Percentiles rank a stretch among this genome's conserved stretches.
Conservation (phyloP, 805 yeast genomes). For the Monosporozyma siamensis region DNA sequence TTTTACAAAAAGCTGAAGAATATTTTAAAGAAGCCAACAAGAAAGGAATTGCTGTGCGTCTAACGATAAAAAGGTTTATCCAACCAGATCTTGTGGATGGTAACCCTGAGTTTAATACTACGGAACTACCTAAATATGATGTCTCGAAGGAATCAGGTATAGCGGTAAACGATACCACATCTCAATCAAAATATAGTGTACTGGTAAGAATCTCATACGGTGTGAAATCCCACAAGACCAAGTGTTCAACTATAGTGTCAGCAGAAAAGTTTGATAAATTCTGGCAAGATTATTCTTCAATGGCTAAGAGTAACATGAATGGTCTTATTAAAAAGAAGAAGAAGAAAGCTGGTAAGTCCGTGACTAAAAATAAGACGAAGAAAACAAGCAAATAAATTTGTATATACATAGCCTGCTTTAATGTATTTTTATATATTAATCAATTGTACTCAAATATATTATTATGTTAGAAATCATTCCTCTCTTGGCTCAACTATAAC, state of each 20-base stretch:
- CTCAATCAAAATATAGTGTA: constrained; percentile 42
- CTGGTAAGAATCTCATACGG: constrained; percentile 48
- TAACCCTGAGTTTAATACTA: constrained; percentile 43
- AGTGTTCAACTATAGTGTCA: constrained; percentile 64
- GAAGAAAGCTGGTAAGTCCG: constrained; percentile 37
- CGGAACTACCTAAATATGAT: constrained; percentile 30
- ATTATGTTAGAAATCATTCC: too few relatives aligned
- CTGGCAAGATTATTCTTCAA: constrained; percentile 67
- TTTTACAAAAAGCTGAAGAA: constrained; percentile 17
- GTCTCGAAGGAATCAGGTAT: constrained; percentile 20
- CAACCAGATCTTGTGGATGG: constrained; percentile 25
- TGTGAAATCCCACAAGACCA: constrained; percentile 34
- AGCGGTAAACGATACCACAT: constrained; percentile 13
- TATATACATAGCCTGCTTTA: neutral
- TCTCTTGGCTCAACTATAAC: constrained; percentile 38
- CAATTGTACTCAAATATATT: neutral
- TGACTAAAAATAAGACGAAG: constrained; percentile 7
- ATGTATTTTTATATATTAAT: too few relatives aligned
- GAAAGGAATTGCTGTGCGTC: constrained; percentile 20
- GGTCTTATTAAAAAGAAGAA: constrained; percentile 81
- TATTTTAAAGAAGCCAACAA: constrained; percentile 23
- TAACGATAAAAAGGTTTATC: constrained; percentile 25
- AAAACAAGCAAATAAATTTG: constrained; percentile 8
- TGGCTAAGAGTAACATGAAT: constrained; percentile 57
- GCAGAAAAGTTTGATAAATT: constrained; percentile 53